These are phyloP conservation scores for Colletotrichum lentis DNA, from an alignment of 2,329 filamentous ascomycete genomes.

Conservation along the genomic window DNA sequence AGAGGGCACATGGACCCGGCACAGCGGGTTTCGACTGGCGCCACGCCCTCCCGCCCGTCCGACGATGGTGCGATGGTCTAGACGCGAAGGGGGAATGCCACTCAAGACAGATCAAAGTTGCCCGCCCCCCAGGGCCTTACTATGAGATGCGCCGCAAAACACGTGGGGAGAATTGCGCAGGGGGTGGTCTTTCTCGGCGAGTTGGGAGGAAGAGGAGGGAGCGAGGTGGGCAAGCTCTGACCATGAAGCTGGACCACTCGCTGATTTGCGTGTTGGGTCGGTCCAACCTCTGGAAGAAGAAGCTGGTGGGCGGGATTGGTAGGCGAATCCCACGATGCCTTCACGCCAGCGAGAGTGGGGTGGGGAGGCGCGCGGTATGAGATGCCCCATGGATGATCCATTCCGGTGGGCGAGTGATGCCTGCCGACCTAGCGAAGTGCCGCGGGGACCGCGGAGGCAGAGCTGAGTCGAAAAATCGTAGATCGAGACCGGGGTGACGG, in stretches of 20 bases:
- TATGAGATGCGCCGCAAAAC: slow-evolving; percentile 22
- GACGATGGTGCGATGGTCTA: slow-evolving; percentile 5
- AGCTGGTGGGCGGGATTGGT: not conserved
- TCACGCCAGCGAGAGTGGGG: not conserved
- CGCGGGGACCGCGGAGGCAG: not conserved
- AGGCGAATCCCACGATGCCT: slow-evolving; percentile 4
- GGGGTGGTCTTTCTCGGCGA: slow-evolving; percentile 1
- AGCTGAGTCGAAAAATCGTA: not conserved
- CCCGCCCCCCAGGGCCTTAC: slow-evolving; percentile 11
- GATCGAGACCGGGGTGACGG: not conserved
- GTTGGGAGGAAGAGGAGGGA: not conserved
- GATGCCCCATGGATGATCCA: not conserved
- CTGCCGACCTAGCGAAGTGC: too few species aligned
- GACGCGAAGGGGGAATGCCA: slow-evolving; percentile 12
- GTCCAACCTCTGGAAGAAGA: not conserved
- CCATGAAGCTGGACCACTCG: not conserved
- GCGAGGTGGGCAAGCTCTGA: too few species aligned
- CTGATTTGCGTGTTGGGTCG: not conserved
- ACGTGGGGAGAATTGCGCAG: slow-evolving; percentile 27
- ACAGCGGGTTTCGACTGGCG: slow-evolving; percentile 34
- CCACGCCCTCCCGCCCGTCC: slow-evolving; percentile 26
- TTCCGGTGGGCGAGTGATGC: not conserved
- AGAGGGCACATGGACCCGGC: slow-evolving; percentile 26
- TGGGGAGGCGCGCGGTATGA: not conserved
- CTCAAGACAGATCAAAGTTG: slow-evolving; percentile 7